Evolutionary conservation across 2,329 filamentous ascomycete genomes (phyloP).

Genomic region (Coleophoma crateriformis): DNA sequence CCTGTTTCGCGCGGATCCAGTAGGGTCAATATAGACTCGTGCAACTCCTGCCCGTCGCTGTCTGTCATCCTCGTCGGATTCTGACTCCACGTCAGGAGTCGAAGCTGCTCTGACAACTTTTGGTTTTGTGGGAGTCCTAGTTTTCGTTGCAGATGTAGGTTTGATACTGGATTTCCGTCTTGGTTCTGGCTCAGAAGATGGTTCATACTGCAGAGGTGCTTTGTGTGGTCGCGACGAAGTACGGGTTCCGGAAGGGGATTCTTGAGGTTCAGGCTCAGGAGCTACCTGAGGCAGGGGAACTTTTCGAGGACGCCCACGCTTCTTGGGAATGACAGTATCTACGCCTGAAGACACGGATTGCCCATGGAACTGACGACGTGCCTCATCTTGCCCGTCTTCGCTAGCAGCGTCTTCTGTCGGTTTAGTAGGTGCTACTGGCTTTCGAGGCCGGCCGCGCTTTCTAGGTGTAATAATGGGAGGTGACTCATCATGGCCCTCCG

Average conservation of each 20-base stretch:
- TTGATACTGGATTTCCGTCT: background rate
- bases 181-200: too few relatives aligned
- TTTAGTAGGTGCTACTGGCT: background rate
- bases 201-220: background rate
- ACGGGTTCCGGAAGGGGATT: background rate
- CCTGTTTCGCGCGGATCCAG: background rate
- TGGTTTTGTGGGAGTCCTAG: background rate
- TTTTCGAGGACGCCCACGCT: too few relatives aligned
- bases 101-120: background rate
- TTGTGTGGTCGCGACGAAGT: background rate
- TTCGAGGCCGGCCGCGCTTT: background rate
- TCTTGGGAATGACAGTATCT: too few relatives aligned
- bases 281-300: background rate
- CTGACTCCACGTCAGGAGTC: background rate
- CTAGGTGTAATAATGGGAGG: background rate
- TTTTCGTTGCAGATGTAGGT: background rate
- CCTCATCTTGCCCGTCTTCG: too few relatives aligned
- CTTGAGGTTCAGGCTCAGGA: background rate
- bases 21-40: background rate
- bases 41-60: background rate
- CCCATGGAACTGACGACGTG: too few relatives aligned
- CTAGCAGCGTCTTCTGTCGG: background rate
- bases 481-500: background rate
- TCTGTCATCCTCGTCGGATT: background rate
- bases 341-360: too few relatives aligned